Evolutionary conservation across 2,329 filamentous ascomycete genomes (phyloP), one percentile per base, ranked within the genome.

Genomic region (Exophiala aquamarina): DNA sequence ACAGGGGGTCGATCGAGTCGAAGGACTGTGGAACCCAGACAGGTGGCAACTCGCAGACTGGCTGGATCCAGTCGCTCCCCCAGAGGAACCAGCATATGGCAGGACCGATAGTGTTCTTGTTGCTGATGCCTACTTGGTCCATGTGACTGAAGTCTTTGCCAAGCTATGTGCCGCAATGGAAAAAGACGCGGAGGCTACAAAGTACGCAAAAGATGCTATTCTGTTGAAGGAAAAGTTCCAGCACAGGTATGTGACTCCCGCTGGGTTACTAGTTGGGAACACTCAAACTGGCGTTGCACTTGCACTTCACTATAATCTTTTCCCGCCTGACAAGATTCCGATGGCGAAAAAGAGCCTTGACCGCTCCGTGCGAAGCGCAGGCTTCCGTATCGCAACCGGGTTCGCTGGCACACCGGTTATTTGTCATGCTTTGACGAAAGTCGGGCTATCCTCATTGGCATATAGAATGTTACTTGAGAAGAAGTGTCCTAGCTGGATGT

Each of bases 391-490:
- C 3, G 56, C 59, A 1, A 69, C 65, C 2, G 66, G 66, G 0
- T 69, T 69, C 19, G 66, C 55, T 0, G 63, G 63, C 2, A 66
- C 63, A 4, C 58, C 59, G 0, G 44, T 63, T n/a, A 50, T 66
- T 11, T 40, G 54, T 2, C 58, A 62, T 15, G 62, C 62, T 3
- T 50, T 65, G 2, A 58, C 54, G 1, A 50, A 57, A 14, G 42
- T 47, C 8, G 59, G 59, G 9, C 31, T 57, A 14, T 37, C 43
- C 2, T 50, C 60, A 11, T n/a, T 63, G 3, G 58, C 58, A 29
- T 72, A 71, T 46, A 63, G 65, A 9, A 72, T 72, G 69, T 49
- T 72, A 1, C 58, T 65, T 7, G 59, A 69, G 42, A 63, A 60
- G 3, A 52, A 55, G 9, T 59, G 59, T 20, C 67, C 68, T 0